Conservation (phyloP, 192 early-diverging fungal genomes). For the Tieghemiomyces parasiticus region DNA sequence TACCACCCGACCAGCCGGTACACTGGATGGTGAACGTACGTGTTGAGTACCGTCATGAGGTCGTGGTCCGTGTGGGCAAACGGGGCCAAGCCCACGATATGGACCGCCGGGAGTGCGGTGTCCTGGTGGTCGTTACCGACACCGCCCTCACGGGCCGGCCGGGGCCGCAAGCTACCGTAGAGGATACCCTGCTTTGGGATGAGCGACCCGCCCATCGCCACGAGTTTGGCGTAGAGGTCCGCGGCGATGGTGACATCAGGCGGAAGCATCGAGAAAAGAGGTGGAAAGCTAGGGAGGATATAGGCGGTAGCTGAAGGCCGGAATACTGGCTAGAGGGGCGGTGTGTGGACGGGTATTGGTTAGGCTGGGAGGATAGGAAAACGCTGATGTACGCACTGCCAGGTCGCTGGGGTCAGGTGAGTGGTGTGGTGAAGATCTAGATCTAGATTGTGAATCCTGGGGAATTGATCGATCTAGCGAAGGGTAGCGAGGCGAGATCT, state of each 20-base stretch:
- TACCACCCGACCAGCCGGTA: constrained; percentile 1
- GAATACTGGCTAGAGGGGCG: too few relatives aligned
- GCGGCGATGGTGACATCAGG: background rate
- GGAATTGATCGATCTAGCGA: too few relatives aligned
- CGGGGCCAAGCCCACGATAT: background rate
- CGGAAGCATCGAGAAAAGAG: background rate
- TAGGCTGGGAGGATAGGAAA: too few relatives aligned
- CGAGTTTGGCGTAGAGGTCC: constrained; percentile 6
- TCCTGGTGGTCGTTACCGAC: too few relatives aligned
- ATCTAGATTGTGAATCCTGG: too few relatives aligned
- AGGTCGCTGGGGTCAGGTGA: too few relatives aligned
- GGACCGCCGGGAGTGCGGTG: background rate
- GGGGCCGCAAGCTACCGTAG: background rate
- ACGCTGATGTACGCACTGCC: too few relatives aligned
- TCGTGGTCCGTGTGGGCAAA: constrained; percentile 10
- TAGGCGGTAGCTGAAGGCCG: too few relatives aligned
- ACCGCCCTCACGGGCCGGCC: background rate
- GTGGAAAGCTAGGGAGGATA: too few relatives aligned
- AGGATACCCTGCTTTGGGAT: constrained; percentile 10
- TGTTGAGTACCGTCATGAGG: background rate
- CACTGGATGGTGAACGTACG: background rate
- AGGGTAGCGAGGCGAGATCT: too few relatives aligned
- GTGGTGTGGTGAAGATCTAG: too few relatives aligned
- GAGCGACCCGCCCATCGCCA: constrained; percentile 7
- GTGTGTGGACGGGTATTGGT: too few relatives aligned